phyloP scores from a whole-genome alignment of 257 asterid species.

The Solanum virginianum region DNA sequence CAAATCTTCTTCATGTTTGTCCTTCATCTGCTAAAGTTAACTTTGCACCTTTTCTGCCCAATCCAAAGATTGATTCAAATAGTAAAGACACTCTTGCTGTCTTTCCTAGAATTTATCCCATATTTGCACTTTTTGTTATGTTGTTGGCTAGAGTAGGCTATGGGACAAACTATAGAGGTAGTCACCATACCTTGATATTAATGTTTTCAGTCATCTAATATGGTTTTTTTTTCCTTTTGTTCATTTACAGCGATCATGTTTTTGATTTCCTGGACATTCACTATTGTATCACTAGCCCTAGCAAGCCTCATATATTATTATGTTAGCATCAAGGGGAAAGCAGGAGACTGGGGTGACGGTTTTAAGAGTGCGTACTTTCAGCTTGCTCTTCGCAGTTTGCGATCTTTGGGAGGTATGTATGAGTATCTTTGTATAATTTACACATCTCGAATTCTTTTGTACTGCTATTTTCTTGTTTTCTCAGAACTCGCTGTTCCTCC shows the following conservation, averaged over 20 bases:
- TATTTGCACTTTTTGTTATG: background rate
- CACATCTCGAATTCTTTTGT: background rate
- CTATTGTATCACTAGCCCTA: constrained; percentile 87
- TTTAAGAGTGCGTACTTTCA: constrained; percentile 98
- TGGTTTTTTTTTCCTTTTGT: background rate
- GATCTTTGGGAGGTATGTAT: constrained; percentile 91
- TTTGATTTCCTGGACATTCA: constrained; percentile 91
- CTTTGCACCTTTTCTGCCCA: background rate
- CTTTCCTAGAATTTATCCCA: background rate
- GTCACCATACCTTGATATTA: background rate
- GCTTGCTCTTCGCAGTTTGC: constrained; percentile 98
- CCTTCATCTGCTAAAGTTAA: background rate
- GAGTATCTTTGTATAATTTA: background rate
- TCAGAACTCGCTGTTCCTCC: background rate
- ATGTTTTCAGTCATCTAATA: background rate
- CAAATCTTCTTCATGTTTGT: background rate
- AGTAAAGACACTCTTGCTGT: background rate
- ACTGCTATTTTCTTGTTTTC: background rate
- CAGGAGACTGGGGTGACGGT: constrained; percentile 99
- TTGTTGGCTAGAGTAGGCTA: background rate
- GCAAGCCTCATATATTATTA: constrained; percentile 92
- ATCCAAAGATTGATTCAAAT: background rate
- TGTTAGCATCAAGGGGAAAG: constrained; percentile 93
- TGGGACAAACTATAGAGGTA: background rate
- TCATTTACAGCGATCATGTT: constrained; percentile 83